Evolutionary conservation across 805 yeast species (phyloP), one percentile per base, ranked within the genome.

Genomic region (Metschnikowia colocasiae): DNA sequence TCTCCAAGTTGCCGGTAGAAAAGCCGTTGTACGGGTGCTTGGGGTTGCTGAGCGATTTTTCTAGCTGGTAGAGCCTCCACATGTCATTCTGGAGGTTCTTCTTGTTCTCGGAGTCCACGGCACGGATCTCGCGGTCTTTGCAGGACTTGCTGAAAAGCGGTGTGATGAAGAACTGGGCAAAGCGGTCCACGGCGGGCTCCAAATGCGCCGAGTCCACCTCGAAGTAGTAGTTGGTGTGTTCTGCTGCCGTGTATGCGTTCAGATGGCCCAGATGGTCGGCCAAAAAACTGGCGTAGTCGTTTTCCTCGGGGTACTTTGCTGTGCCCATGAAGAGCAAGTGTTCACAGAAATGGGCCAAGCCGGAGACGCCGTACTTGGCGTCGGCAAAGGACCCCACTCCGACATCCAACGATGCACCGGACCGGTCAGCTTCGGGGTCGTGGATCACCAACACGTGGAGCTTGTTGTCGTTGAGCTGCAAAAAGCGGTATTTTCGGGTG

Each of bases 31-130:
- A 87, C 0, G 98, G 97, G 66, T 94, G 98, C 0, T 68, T 59
- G 1, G 81, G 79, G 62, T 85, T 88, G 15, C 94, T 75, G 31
- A 83, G 70, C 43, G 83, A 76, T 67, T 87, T 86, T 46, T 87
- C 91, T 44, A 92, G 73, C 68, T 92, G 98, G 59, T 84, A 83
- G 41, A 88, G 68, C 59, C 98, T 80, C 97, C 98, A 90, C 38
- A 69, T 62, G 65, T 92, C 99, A 61, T 78, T 85, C 65, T 92
- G 98, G 44, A 94, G 71, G 63, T 92, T 92, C 69, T 94, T 92
- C 64, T 90, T 92, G 71, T 92, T 89, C 68, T 92, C 99, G 32
- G 96, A 86, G 65, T 92, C 97, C 8, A 92, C 98, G 1, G 98
- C 98, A 53, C 82, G 80, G 58, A 92, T 86, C 66, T 92, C 99